A percentile compares a stretch with the other conserved stretches of the same genome.
These are phyloP conservation scores for Sistotremastrum niveocremeum DNA, from an alignment of 768 basidiomycete species.

Conservation along the genomic window DNA sequence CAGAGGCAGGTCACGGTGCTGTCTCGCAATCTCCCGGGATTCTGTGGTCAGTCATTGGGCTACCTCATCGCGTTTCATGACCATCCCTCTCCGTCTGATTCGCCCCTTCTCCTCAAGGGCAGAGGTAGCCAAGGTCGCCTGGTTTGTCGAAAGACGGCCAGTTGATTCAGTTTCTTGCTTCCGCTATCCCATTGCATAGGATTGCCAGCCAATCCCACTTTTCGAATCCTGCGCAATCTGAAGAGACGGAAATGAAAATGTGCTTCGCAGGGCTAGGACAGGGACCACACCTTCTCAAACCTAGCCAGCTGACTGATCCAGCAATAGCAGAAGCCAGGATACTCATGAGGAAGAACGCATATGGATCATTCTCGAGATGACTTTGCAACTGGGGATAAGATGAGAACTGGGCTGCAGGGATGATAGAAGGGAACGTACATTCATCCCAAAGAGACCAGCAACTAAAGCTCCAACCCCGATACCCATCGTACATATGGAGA, in stretches of 20 bases:
- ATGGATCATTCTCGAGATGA: conserved; percentile 56
- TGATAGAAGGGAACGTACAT: conserved; percentile 39
- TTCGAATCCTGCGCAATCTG: conserved; percentile 33
- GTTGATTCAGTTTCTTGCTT: conserved; percentile 7
- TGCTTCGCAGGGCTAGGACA: conserved; percentile 5
- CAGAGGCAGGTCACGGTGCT: no score
- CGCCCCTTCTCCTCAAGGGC: not conserved
- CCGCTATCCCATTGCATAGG: conserved; percentile 13
- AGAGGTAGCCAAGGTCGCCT: conserved; percentile 22
- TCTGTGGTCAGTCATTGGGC: no score
- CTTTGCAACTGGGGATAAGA: conserved; percentile 44
- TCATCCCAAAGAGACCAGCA: conserved; percentile 94
- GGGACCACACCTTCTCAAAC: conserved; percentile 41
- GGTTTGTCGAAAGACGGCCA: not conserved
- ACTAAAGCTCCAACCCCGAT: conserved; percentile 82
- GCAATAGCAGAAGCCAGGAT: conserved; percentile 44
- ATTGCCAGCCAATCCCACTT: conserved; percentile 20
- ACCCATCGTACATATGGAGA: conserved; percentile 92
- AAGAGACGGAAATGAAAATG: conserved; percentile 5
- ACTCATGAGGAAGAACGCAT: conserved; percentile 62
- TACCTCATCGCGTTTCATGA: not conserved
- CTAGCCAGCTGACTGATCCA: conserved; percentile 46
- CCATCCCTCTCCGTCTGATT: not conserved
- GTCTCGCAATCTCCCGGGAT: no score
- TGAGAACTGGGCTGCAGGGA: conserved; percentile 4